Base-by-base conservation (phyloP, 2,329 filamentous ascomycete species). In the Alternaria atra region DNA sequence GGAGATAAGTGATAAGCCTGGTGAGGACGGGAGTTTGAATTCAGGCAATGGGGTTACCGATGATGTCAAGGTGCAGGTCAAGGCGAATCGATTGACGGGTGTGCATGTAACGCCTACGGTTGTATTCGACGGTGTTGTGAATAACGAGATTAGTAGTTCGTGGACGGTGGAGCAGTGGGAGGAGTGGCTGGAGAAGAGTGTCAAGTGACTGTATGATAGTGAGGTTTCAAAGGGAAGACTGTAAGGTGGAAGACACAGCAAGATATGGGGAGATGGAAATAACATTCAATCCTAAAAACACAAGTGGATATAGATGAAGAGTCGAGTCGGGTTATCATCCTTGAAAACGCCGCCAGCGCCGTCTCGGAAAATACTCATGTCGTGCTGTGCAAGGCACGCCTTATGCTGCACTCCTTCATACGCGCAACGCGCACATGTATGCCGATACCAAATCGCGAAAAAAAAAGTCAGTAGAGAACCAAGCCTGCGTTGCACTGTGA, bases 51-150 rank as follows among this genome's bases (percentile, higher is more conserved):
- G 83, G 58, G 90, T 96, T 52, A 97, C 94, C 25, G 86, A 91
- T 75, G 93, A 97, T 78, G 79, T 97, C 56, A 97, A 97, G 84
- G 80, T 92, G 50, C 82, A 94, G 72, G 88, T 94, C 63, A 96
- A 94, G 85, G 90, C 90, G 77, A 85, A 92, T 71, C 84, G 94
- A 43, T 80, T 95, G 68, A 86, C 91, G 8, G 91, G 94, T 12
- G 88, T 97, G 43, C 94, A 98, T 82, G 92, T 97, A 40, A 94
- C 92, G 42, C 94, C 94, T 2, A 97, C 94, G 0, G 93, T 94
- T 20, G 84, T 97, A 51, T 94, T 96, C 77, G 89, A 98, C 79
- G 93, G 94, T 0, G 87, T 96, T 25, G 89, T 96, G 51, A 91
- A 91, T 73, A 88, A 87, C 66, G 88, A 90, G 52, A 91, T 97